Conservation (phyloP, 2,329 filamentous ascomycete genomes). For the Penicillium brevicompactum region DNA sequence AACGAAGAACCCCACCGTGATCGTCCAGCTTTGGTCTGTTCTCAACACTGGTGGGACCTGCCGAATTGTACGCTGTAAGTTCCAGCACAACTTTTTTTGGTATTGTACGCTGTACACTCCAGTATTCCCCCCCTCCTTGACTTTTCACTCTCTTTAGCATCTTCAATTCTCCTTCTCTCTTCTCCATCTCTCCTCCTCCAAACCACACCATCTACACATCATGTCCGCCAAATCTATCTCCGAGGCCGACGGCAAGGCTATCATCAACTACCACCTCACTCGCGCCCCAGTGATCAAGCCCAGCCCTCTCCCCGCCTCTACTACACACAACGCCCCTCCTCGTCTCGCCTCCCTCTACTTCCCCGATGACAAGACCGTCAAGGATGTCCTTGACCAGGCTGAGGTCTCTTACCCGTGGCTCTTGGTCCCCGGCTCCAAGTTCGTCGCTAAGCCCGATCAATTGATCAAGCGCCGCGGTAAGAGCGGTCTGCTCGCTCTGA, state of each 20-base stretch:
- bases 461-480: conserved; percentile 99
- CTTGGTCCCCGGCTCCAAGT: conserved; percentile 77
- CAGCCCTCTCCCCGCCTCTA: conserved; percentile 79
- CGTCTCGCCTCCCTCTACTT: conserved; percentile 93
- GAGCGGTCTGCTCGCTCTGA: conserved; percentile 92
- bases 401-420: conserved; percentile 98
- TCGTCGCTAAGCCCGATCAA: conserved; percentile 99
- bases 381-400: conserved; percentile 87
- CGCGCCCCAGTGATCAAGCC: conserved; percentile 97
- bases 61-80: conserved; percentile 31
- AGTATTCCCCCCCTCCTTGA: conserved; percentile 15
- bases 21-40: conserved; percentile 10
- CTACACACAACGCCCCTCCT: conserved; percentile 88
- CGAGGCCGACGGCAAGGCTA: conserved; percentile 99
- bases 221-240: conserved; percentile 97
- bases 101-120: conserved; percentile 24
- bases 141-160: conserved; percentile 16
- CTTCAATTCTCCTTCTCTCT: conserved; percentile 29
- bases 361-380: conserved; percentile 80
- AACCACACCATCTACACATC: conserved; percentile 36
- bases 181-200: conserved; percentile 11
- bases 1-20: conserved; percentile 15
- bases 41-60: conserved; percentile 25
- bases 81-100: conserved; percentile 29
- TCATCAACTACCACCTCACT: conserved; percentile 99